Evolutionary conservation across 1,139 yeast genomes (phyloP).

Genomic region (Scheffersomyces insectosa): DNA sequence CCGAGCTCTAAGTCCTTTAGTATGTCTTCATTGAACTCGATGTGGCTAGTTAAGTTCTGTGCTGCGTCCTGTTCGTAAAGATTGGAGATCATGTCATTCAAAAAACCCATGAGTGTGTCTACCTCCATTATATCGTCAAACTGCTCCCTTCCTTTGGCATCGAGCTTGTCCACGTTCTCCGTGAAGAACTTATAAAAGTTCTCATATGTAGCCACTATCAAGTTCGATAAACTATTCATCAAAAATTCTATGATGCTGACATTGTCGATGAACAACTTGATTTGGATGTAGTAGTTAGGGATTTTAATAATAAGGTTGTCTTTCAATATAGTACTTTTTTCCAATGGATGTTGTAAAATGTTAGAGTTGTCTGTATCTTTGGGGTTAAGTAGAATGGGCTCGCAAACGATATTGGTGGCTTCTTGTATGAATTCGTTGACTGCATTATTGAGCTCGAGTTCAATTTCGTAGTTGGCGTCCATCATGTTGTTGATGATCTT

Average conservation of each 20-base stretch:
- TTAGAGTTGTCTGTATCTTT: conserved; percentile 15
- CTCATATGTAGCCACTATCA: conserved; percentile 34
- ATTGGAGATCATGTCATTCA: conserved; percentile 28
- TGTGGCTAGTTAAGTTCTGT: conserved; percentile 1
- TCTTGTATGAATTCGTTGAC: conserved; percentile 61
- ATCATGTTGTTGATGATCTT: conserved; percentile 81
- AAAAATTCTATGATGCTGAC: conserved; percentile 31
- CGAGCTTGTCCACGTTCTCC: conserved; percentile 15
- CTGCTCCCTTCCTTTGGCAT: conserved; percentile 21
- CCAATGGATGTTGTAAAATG: conserved; percentile 23
- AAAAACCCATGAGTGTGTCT: conserved; percentile 53
- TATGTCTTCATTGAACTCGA: conserved; percentile 25
- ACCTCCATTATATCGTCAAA: conserved; percentile 52
- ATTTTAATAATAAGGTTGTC: conserved; percentile 51
- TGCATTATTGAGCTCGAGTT: conserved; percentile 66
- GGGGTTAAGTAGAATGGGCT: conserved; percentile 27
- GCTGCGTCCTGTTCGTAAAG: conserved; percentile 19
- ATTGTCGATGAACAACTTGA: conserved; percentile 48
- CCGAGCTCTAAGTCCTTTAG: conserved; percentile 17
- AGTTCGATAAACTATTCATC: conserved; percentile 31
- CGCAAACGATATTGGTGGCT: conserved; percentile 37
- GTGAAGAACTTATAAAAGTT: conserved; percentile 24
- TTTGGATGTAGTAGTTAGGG: conserved; percentile 55
- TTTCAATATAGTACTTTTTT: conserved; percentile 38
- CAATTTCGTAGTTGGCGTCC: conserved; percentile 80